Conservation (phyloP, 768 basidiomycete genomes). For the Leccinum subgranulosum region DNA sequence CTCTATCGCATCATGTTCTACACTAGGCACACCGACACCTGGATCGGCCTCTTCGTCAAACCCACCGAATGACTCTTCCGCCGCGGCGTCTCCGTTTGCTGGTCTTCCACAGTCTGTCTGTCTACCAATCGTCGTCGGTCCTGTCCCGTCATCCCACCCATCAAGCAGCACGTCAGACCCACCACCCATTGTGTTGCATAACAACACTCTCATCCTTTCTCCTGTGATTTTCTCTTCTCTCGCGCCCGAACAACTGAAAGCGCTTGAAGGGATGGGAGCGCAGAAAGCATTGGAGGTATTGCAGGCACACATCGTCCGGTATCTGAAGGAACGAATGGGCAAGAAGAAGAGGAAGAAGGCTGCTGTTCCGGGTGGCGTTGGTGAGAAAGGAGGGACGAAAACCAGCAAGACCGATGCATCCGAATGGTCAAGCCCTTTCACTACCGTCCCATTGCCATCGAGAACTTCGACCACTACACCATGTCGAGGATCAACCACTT, state of each 20-base stretch:
- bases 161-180: constrained; percentile 42
- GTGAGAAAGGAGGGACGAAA: constrained; percentile 42
- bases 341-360: constrained; percentile 39
- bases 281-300: constrained; percentile 78
- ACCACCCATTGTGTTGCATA: constrained; percentile 74
- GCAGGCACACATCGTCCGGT: constrained; percentile 81
- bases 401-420: constrained; percentile 34
- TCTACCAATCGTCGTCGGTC: constrained; percentile 74
- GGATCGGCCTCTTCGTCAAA: constrained; percentile 11
- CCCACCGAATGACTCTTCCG: constrained; percentile 13
- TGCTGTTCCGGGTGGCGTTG: constrained; percentile 26
- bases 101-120: constrained; percentile 45
- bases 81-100: constrained; percentile 25
- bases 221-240: constrained; percentile 82
- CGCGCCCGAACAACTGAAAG: constrained; percentile 65
- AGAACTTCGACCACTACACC: constrained; percentile 10
- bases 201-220: constrained; percentile 79
- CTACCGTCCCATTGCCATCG: constrained; percentile 40
- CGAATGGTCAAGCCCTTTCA: constrained; percentile 39
- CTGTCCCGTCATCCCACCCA: constrained; percentile 64
- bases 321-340: constrained; percentile 69
- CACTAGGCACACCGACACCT: constrained; percentile 9
- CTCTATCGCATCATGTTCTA: constrained; percentile 2
- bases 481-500: background rate
- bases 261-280: constrained; percentile 78